Evolutionary conservation across 192 early-diverging fungal species (phyloP).

Genomic region (Obelidium mucronatum): DNA sequence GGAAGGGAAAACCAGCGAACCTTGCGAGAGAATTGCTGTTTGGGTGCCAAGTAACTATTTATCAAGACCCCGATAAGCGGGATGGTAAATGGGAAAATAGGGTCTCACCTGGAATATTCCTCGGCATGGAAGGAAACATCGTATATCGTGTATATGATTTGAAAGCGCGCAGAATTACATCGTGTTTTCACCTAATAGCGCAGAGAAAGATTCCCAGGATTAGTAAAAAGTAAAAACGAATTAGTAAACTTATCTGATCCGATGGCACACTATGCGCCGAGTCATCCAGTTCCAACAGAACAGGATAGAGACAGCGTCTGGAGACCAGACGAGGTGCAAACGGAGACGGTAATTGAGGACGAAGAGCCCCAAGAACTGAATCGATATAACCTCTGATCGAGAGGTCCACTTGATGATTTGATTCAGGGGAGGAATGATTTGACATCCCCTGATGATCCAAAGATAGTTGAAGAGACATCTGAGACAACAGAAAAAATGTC

Average conservation of each 20-base stretch:
- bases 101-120: background rate
- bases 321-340: background rate
- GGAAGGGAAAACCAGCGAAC: conserved; percentile 13
- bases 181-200: no score
- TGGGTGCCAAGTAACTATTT: conserved; percentile 15
- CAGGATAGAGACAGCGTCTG: background rate
- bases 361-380: no score
- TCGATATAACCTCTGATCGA: no score
- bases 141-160: conserved; percentile 15
- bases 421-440: no score
- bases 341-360: background rate
- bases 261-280: background rate
- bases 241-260: no score
- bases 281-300: background rate
- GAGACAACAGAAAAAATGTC: no score
- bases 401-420: no score
- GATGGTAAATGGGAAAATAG: background rate
- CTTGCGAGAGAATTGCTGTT: background rate
- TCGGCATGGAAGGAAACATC: background rate
- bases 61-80: background rate
- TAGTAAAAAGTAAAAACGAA: no score
- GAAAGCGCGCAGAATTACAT: background rate
- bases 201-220: conserved; percentile 5
- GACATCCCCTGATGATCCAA: no score
- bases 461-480: no score